phyloP scores from a whole-genome alignment of 192 early-diverging fungal species.

The Coemansia sp. region DNA sequence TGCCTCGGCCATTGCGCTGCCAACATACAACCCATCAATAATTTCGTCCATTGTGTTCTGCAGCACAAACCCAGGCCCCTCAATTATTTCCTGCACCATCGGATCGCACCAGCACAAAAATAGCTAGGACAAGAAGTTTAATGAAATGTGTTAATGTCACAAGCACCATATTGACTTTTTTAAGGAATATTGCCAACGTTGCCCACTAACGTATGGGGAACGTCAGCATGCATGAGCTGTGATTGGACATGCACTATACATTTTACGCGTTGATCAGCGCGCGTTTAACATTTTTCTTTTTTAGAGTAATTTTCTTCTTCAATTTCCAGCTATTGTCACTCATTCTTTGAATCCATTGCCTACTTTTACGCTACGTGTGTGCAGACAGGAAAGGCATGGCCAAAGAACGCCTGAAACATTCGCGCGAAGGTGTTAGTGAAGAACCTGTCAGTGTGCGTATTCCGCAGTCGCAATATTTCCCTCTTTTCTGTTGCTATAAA shows the following conservation, averaged over 20 bases:
- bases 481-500: background rate
- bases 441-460: slow-evolving; percentile 11
- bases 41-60: slow-evolving; percentile 51
- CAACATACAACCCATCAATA: slow-evolving; percentile 45
- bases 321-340: background rate
- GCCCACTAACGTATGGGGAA: background rate
- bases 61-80: slow-evolving; percentile 48
- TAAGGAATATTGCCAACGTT: too few species aligned
- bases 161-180: too few species aligned
- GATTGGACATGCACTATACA: background rate
- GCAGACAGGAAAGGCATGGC: slow-evolving; percentile 15
- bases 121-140: background rate
- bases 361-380: background rate
- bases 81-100: slow-evolving; percentile 18
- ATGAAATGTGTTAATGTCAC: background rate
- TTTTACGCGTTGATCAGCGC: background rate
- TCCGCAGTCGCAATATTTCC: background rate
- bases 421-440: slow-evolving; percentile 8
- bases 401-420: slow-evolving; percentile 35
- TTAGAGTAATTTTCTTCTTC: background rate
- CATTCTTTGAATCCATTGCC: background rate
- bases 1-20: slow-evolving; percentile 53
- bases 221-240: background rate
- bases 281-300: background rate
- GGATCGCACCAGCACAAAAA: background rate